Base-by-base conservation (phyloP, 768 basidiomycete genomes). In the Piloderma croceum region DNA sequence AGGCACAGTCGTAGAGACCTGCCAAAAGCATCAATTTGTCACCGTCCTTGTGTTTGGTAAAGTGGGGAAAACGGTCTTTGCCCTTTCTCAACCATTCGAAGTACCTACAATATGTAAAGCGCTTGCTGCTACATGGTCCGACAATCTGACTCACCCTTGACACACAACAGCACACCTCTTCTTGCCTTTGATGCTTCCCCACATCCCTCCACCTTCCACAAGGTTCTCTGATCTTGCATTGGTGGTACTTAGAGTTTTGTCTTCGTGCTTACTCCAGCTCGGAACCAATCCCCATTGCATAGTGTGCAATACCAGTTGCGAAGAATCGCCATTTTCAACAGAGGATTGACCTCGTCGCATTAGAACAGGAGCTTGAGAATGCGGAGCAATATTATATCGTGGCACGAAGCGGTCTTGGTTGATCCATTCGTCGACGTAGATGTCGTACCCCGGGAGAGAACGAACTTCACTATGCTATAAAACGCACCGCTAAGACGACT, bases 81-180 rank as follows among this genome's bases (percentile, higher is more conserved):
- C 82, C 85, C 57, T 83, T 89, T 42, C 80, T 83, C 31, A 89
- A 70, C 94, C 94, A 97, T 61, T 99, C 94, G 57, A 90, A 97
- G 59, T 96, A 96, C 22, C 90, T 90, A 45, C 5, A 9, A 29
- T 29, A 15, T 15, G 15, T 29, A 9, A 29, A 15, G 9, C 10
- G 10, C 27, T 29, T 29, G 19, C 19, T 18, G 5, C 7, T 13
- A 19, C 21, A 21, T 21, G 5, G 7, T 20, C 1, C 15, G 10
- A 29, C 9, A 29, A 9, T 29, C 15, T 29, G 27, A 29, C 27
- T 50, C 64, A 85, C 73, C 89, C 88, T 57, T 90, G 75, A 39
- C 81, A 85, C 17, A 86, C 63, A 39, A 97, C 77, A n/a, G 84
- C 74, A 55, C 93, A 97, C 25, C 94, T 75, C 48, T 88, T 86